These are phyloP conservation scores for Trichosporon asahii DNA, from an alignment of 1,284 basidiomycete species.

Conservation along the genomic window DNA sequence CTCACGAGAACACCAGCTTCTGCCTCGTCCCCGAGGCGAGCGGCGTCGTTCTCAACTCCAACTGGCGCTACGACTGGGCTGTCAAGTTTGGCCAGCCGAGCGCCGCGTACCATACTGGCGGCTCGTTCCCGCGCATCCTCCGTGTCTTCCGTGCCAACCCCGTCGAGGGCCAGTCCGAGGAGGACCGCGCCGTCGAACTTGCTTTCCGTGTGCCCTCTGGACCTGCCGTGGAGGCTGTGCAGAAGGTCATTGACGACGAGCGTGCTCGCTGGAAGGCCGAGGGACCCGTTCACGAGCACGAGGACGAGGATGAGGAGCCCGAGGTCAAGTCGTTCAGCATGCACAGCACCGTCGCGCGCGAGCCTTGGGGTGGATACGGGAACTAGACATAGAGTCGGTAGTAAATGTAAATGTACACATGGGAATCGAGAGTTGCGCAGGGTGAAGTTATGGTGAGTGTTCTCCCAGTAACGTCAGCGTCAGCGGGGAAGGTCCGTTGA, in stretches of 20 bases:
- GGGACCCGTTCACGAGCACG: constrained; percentile 2
- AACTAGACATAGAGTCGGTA: constrained; percentile 4
- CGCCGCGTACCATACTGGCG: constrained; percentile 27
- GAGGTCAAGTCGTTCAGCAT: constrained; percentile 18
- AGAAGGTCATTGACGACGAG: constrained; percentile 21
- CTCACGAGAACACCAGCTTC: constrained; percentile 21
- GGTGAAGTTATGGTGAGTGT: too few species aligned
- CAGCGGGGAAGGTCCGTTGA: too few species aligned
- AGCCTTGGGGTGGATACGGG: constrained; percentile 12
- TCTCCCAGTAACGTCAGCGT: too few species aligned
- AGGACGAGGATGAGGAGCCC: constrained; percentile 10
- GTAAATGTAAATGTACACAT: constrained; percentile 1
- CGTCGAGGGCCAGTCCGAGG: constrained; percentile 11
- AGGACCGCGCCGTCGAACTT: constrained; percentile 22
- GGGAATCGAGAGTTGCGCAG: not conserved
- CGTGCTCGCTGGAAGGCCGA: constrained; percentile 15
- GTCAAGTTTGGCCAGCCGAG: constrained; percentile 27
- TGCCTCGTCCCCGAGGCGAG: constrained; percentile 25
- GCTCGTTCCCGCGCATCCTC: constrained; percentile 25
- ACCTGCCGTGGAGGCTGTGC: constrained; percentile 14
- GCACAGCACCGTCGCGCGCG: constrained; percentile 5
- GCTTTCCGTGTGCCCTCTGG: constrained; percentile 21
- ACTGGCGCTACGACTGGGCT: constrained; percentile 32
- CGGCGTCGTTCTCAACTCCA: constrained; percentile 31
- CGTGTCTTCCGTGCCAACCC: constrained; percentile 34